Evolutionary conservation across 1,284 basidiomycete species (phyloP), one percentile per base, ranked within the genome.

Genomic region (Cystobasidium slooffiae): DNA sequence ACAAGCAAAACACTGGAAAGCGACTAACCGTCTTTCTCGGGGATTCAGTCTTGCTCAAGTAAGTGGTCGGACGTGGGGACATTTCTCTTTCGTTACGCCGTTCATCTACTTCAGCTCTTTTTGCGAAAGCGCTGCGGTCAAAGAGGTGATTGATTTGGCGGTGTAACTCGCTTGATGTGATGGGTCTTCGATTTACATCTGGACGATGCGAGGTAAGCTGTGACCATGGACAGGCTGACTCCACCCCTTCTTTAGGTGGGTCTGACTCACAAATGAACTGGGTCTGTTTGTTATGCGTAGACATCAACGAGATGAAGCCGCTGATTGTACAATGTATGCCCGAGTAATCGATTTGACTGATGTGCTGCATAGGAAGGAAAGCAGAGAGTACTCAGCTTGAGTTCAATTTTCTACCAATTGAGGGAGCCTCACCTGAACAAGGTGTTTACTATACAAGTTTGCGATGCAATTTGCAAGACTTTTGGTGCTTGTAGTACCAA

Each of bases 131-230:
- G 78, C 91, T 92, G 1, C 84, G 81, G 4, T 85, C 81, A 79
- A 95, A 95, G 22, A 84, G 83, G 31, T 83, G 82, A 69, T 93
- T 88, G 75, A 96, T 88, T 44, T 85, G 79, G 10, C 86, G 86
- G 80, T 92, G 90, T 10, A 96, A 82, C 49, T 91, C 90, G 77
- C 89, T 88, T 12, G 81, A 78, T 12, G 87, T 84, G 43, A 96
- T 82, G 1, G 88, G 88, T 79, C 92, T 91, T n/a, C 85, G 85
- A 82, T 97, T 96, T 80, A 96, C 85, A 80, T 91, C 93, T 95
- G 78, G 44, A 9, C n/a, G 37, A 31, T 53, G 24, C 14, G 14
- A 0, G 6, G n/a, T 65, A n/a, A 24, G 31, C 22, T 44, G 12
- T 44, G 10, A 20, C 37, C 1, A 5, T 22, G 16, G 46, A 12